Evolutionary conservation across 2,329 filamentous ascomycete genomes (phyloP), one percentile per base, ranked within the genome.

Genomic region (Trichoderma gracile): DNA sequence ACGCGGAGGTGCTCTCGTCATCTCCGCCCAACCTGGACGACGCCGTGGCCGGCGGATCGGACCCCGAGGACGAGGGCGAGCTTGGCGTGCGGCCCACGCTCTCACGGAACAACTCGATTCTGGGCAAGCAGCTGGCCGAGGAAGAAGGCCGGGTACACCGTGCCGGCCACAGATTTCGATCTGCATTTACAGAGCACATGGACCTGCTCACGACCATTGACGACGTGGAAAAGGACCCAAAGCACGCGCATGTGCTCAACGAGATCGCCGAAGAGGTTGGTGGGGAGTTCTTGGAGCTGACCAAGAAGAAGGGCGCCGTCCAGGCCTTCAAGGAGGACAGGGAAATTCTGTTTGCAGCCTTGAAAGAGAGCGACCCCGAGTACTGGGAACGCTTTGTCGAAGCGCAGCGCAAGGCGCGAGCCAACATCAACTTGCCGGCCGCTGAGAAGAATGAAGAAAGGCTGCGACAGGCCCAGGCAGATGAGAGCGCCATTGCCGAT

Each of bases 371-470:
- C 30, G 90, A 92, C 68, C 86, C 87, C 0, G 84, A 87, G 67
- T 82, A 89, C 73, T 86, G 90, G 83, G 82, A 84, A 56, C 77
- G 78, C 8, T 86, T 93, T 71, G 81, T 84, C 25, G 85, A 89
- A 75, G 79, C 82, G 43, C 86, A 88, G 75, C 78, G 84, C 70
- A 86, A 86, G 75, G 83, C 84, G 6, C 77, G 80, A 64, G 82
- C 81, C 12, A 87, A 87, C 69, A 79, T 83, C 21, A 77, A 70
- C 27, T 71, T 76, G 49, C 69, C 60, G 14, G 62, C 38, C 5
- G 65, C 66, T 60, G 69, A 71, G 58, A 72, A 74, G 67, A 69
- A 67, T 7, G 65, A 65, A 33, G 70, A 72, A 60, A 54, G 38
- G 30, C 38, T 25, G 17, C 53, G 30, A n/a, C 63, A 45, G 30